Conservation (phyloP, 1,284 basidiomycete genomes). For the Ceratobasidium sp. region DNA sequence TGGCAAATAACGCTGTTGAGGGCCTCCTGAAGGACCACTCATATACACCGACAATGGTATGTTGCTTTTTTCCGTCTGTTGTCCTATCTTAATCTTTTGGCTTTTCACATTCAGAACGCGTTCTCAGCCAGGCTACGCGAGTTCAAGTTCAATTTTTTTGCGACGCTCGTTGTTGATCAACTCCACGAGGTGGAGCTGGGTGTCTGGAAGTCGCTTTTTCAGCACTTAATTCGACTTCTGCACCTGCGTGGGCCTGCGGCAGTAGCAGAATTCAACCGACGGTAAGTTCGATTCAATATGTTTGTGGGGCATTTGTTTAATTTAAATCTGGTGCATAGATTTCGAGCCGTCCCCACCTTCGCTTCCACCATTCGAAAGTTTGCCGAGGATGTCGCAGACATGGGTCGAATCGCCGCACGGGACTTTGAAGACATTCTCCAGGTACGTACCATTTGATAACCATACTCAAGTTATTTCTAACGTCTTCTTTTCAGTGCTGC, state of each 20-base stretch:
- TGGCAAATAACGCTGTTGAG: slow-evolving; percentile 41
- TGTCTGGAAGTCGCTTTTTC: slow-evolving; percentile 53
- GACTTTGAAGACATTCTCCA: slow-evolving; percentile 54
- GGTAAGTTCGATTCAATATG: slow-evolving; percentile 8
- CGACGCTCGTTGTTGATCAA: slow-evolving; percentile 47
- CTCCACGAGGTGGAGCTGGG: slow-evolving; percentile 50
- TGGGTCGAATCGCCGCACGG: slow-evolving; percentile 38
- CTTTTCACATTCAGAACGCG: slow-evolving; percentile 46
- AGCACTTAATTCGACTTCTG: slow-evolving; percentile 53
- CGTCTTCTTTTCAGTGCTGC: slow-evolving; percentile 50
- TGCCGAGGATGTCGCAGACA: slow-evolving; percentile 24
- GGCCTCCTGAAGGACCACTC: slow-evolving; percentile 41
- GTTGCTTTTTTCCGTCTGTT: slow-evolving; percentile 53
- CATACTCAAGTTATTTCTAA: background rate
- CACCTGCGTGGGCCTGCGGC: slow-evolving; percentile 41
- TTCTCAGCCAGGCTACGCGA: slow-evolving; percentile 43
- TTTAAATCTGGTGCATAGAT: background rate
- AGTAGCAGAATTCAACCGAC: slow-evolving; percentile 41
- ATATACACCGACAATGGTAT: slow-evolving; percentile 44
- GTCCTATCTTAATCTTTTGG: slow-evolving; percentile 5
- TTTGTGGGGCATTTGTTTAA: background rate
- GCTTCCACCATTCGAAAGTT: slow-evolving; percentile 36
- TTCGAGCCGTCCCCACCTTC: slow-evolving; percentile 1
- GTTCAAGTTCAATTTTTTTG: slow-evolving; percentile 48
- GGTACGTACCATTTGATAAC: slow-evolving; percentile 46